These are phyloP conservation scores for Claviceps paspali DNA, from an alignment of 2,329 filamentous ascomycete species.

Conservation along the genomic window DNA sequence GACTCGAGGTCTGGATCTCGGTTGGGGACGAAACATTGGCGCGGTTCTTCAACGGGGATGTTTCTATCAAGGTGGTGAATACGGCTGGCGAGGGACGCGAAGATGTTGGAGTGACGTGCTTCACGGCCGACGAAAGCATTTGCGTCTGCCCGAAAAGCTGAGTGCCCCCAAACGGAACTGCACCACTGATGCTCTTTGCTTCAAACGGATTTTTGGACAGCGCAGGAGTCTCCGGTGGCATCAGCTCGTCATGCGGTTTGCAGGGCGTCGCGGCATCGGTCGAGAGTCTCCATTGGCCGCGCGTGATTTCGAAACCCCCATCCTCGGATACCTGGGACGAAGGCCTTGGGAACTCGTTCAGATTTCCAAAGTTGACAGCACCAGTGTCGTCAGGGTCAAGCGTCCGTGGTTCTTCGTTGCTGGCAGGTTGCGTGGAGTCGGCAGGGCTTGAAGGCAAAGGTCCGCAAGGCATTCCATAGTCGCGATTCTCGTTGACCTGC, in stretches of 20 bases:
- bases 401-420: conserved; percentile 18
- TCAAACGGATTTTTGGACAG: conserved; percentile 33
- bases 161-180: conserved; percentile 23
- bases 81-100: conserved; percentile 39
- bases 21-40: conserved; percentile 32
- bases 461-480: conserved; percentile 32
- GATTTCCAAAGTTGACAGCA: conserved; percentile 29
- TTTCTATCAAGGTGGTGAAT: conserved; percentile 25
- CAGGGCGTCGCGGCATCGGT: conserved; percentile 22
- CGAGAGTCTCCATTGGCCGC: conserved; percentile 23
- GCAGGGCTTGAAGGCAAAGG: conserved; percentile 15
- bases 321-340: conserved; percentile 29
- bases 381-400: conserved; percentile 34
- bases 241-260: conserved; percentile 10
- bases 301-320: conserved; percentile 22
- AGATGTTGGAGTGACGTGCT: conserved; percentile 36
- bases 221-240: conserved; percentile 33
- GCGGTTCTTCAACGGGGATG: conserved; percentile 35
- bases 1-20: conserved; percentile 25
- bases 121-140: conserved; percentile 34
- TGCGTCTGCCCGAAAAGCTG: conserved; percentile 43
- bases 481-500: conserved; percentile 39
- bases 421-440: conserved; percentile 13
- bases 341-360: conserved; percentile 20
- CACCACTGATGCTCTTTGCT: conserved; percentile 16